These are phyloP conservation scores for Ustilago loliicola DNA, from an alignment of 1,284 basidiomycete species.

Conservation along the genomic window DNA sequence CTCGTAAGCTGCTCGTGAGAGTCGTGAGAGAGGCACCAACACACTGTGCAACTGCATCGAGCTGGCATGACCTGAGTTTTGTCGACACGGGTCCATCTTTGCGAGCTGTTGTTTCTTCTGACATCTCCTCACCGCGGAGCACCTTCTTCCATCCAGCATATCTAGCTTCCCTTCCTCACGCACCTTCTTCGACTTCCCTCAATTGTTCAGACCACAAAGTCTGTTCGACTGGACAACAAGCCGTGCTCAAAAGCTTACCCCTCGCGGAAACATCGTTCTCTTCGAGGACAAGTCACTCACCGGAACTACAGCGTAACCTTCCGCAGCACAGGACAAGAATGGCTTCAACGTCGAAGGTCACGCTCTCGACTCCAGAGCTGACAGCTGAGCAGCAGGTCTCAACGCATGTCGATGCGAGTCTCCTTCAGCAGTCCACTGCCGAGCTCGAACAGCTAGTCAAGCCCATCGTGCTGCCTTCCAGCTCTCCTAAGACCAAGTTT, in stretches of 20 bases:
- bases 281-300: neutral
- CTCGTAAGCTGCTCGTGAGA: conserved; percentile 12
- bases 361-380: conserved; percentile 17
- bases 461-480: conserved; percentile 32
- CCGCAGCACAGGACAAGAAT: conserved; percentile 15
- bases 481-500: conserved; percentile 66
- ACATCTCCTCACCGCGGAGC: conserved; percentile 1
- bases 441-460: conserved; percentile 39
- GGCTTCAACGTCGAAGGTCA: conserved; percentile 42
- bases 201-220: neutral
- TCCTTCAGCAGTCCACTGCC: conserved; percentile 26
- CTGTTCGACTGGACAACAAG: neutral
- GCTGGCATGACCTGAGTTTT: conserved; percentile 9
- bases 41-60: neutral
- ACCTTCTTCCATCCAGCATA: conserved; percentile 9
- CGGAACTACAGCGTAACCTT: neutral
- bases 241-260: neutral
- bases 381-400: conserved; percentile 10
- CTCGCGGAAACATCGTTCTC: neutral
- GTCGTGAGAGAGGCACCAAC: neutral
- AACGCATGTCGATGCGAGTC: conserved; percentile 22
- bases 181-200: neutral
- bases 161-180: neutral
- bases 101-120: conserved; percentile 6
- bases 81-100: conserved; percentile 12